These are phyloP conservation scores for Dendrobium chrysotoxum DNA, from an alignment of 106 monocot genomes.

Conservation along the genomic window DNA sequence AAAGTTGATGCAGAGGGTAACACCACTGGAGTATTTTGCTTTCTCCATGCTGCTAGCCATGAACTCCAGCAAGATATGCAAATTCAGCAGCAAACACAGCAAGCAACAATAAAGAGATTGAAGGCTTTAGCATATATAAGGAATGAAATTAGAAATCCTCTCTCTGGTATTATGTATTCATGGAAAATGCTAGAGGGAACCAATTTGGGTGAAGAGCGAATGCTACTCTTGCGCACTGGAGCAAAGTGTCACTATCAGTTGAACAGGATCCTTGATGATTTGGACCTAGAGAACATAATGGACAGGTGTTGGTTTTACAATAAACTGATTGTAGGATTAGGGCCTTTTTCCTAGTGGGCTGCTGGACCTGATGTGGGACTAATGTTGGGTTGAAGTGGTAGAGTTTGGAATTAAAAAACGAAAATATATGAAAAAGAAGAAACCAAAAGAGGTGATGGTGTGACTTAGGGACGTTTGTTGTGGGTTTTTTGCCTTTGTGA, in stretches of 20 bases:
- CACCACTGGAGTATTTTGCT: conserved; percentile 81
- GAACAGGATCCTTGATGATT: conserved; percentile 69
- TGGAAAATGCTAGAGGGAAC: conserved; percentile 55
- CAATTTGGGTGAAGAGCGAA: conserved; percentile 54
- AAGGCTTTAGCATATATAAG: conserved; percentile 76
- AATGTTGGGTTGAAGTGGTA: too few species aligned
- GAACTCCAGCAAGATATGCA: conserved; percentile 72
- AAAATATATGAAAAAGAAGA: too few species aligned
- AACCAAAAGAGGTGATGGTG: too few species aligned
- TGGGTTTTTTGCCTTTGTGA: too few species aligned
- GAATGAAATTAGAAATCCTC: conserved; percentile 78
- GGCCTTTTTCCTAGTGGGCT: too few species aligned
- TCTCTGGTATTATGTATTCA: conserved; percentile 65
- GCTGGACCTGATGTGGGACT: too few species aligned
- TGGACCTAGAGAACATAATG: conserved; percentile 74
- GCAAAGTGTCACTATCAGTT: conserved; percentile 72
- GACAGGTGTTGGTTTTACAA: conserved; percentile 44
- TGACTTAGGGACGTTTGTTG: too few species aligned
- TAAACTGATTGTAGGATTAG: background rate
- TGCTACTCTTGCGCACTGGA: conserved; percentile 34
- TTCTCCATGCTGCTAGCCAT: conserved; percentile 69
- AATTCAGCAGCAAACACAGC: conserved; percentile 56
- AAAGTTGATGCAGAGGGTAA: conserved; percentile 52
- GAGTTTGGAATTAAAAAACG: too few species aligned
- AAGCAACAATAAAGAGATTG: conserved; percentile 39